Conservation (phyloP, 106 monocot species). For the Dendrobium catenatum region DNA sequence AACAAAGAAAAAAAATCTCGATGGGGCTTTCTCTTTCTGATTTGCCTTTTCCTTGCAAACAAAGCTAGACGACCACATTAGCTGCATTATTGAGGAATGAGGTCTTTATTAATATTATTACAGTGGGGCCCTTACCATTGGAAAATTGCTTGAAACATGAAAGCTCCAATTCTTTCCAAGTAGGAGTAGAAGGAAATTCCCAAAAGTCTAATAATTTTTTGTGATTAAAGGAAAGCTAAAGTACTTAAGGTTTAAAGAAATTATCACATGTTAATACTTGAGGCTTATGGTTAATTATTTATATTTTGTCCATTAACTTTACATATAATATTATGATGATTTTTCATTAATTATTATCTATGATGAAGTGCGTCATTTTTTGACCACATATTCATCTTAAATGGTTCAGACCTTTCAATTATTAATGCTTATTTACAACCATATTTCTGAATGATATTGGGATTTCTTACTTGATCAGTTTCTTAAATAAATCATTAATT, state of each 20-base stretch:
- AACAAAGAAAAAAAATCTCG: not conserved
- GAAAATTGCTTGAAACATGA: not conserved
- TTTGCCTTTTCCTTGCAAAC: not conserved
- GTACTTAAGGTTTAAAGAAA: not conserved
- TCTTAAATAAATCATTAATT: not conserved
- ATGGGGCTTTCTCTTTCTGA: not conserved
- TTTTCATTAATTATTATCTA: not conserved
- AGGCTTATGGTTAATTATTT: not conserved
- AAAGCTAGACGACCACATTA: not conserved
- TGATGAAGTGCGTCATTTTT: not conserved
- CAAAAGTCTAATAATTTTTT: not conserved
- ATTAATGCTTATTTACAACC: not conserved
- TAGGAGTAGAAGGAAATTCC: not conserved
- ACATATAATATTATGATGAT: not conserved
- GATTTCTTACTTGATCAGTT: not conserved
- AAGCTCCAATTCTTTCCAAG: not conserved
- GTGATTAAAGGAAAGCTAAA: not conserved
- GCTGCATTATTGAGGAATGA: conserved; percentile 25
- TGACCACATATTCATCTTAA: not conserved
- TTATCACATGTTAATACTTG: not conserved
- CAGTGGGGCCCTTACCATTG: conserved; percentile 1
- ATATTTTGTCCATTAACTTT: not conserved
- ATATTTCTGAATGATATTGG: not conserved
- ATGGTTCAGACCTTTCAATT: not conserved
- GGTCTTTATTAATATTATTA: conserved; percentile 1